phyloP scores from a whole-genome alignment of 106 monocot species.

The Dioscorea dumetorum region DNA sequence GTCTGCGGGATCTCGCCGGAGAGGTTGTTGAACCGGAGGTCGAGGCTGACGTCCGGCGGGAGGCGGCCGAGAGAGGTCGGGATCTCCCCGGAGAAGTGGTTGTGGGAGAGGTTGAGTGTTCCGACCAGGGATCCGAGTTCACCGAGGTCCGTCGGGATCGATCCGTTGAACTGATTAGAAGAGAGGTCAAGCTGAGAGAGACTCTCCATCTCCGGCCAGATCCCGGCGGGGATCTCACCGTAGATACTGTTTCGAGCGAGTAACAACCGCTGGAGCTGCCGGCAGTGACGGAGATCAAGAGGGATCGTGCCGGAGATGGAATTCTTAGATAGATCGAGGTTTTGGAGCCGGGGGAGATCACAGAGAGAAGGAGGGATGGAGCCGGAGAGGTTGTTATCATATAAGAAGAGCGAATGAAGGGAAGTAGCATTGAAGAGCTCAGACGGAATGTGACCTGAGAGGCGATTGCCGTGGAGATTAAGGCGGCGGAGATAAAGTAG shows the following conservation, averaged over 20 bases:
- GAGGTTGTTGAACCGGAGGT: constrained; percentile 81
- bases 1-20: constrained; percentile 83
- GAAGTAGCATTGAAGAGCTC: constrained; percentile 66
- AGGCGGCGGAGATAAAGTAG: constrained; percentile 75
- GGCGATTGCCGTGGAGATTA: constrained; percentile 66
- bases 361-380: constrained; percentile 47
- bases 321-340: constrained; percentile 68
- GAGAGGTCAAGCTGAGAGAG: constrained; percentile 71
- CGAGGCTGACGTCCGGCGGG: constrained; percentile 43
- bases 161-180: constrained; percentile 47
- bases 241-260: constrained; percentile 43
- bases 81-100: constrained; percentile 59
- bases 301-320: constrained; percentile 49
- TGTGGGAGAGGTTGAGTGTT: constrained; percentile 69
- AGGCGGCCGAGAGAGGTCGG: constrained; percentile 51
- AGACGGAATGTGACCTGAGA: constrained; percentile 52
- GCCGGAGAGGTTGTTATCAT: constrained; percentile 74
- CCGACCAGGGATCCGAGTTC: constrained; percentile 45
- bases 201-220: constrained; percentile 45
- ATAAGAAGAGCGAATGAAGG: constrained; percentile 77
- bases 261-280: constrained; percentile 47
- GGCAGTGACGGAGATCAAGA: constrained; percentile 35
- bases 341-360: constrained; percentile 57
- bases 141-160: constrained; percentile 57
- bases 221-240: constrained; percentile 50